Evolutionary conservation across 2,329 filamentous ascomycete species (phyloP).

Genomic region (Xylariaceae sp.): DNA sequence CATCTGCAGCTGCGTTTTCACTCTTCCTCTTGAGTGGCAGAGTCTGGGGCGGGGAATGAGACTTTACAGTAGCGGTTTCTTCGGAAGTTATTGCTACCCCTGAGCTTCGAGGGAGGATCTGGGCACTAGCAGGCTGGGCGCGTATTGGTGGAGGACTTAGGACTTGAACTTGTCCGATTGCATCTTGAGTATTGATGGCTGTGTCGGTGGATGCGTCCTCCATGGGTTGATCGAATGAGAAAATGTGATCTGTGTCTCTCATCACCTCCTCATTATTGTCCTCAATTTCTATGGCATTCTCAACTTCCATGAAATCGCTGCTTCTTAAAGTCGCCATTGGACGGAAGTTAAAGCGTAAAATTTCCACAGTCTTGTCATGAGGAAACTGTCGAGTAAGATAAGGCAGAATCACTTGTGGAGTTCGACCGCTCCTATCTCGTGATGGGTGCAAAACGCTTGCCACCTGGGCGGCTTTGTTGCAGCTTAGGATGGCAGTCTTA

Average conservation of each 20-base stretch:
- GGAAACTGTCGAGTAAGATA: constrained; percentile 67
- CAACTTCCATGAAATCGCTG: constrained; percentile 27
- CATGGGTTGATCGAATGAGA: too few relatives aligned
- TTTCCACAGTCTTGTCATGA: constrained; percentile 63
- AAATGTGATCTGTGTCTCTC: too few relatives aligned
- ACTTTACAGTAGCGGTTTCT: too few relatives aligned
- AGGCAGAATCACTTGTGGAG: constrained; percentile 72
- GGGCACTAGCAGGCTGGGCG: too few relatives aligned
- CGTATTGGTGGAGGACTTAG: too few relatives aligned
- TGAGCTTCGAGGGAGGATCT: too few relatives aligned
- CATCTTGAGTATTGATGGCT: too few relatives aligned
- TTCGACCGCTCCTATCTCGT: constrained; percentile 56
- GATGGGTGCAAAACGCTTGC: constrained; percentile 79
- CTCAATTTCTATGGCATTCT: constrained; percentile 14
- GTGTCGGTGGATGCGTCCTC: constrained; percentile 11
- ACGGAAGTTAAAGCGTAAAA: constrained; percentile 59
- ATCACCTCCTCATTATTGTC: constrained; percentile 5
- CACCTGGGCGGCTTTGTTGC: constrained; percentile 68
- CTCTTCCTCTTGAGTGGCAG: constrained; percentile 38
- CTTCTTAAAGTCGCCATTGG: constrained; percentile 26
- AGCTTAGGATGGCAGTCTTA: constrained; percentile 70
- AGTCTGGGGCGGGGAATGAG: too few relatives aligned
- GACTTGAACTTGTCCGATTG: too few relatives aligned
- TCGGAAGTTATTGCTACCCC: too few relatives aligned
- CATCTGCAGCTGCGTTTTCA: constrained; percentile 30